Conservation (phyloP, 2,329 filamentous ascomycete species). For the Ceratocystis colombiana region DNA sequence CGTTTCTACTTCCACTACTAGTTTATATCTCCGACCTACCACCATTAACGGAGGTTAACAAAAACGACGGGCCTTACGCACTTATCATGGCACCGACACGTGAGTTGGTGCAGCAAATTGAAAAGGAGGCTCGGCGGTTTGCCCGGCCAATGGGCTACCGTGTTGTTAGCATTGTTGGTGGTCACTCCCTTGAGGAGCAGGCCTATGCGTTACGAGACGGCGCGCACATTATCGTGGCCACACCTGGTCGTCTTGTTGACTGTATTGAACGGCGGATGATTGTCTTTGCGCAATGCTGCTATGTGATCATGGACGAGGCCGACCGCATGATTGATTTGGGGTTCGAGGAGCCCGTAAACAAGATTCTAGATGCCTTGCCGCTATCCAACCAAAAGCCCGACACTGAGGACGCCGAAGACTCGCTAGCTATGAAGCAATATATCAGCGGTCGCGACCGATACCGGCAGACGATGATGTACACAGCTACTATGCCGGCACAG, state of each 20-base stretch:
- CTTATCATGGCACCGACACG: conserved; percentile 93
- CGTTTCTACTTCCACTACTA: conserved; percentile 82
- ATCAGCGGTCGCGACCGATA: conserved; percentile 69
- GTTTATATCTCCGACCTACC: conserved; percentile 91
- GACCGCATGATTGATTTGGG: conserved; percentile 98
- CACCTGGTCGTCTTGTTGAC: conserved; percentile 89
- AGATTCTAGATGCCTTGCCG: conserved; percentile 88
- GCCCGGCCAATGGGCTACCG: conserved; percentile 83
- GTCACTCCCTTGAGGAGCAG: conserved; percentile 89
- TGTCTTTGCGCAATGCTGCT: conserved; percentile 92
- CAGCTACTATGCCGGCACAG: conserved; percentile 86
- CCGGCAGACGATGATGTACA: conserved; percentile 99
- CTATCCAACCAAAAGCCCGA: conserved; percentile 93
- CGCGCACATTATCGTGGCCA: conserved; percentile 97
- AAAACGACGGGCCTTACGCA: conserved; percentile 93
- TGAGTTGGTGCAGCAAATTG: conserved; percentile 95
- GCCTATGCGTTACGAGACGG: conserved; percentile 81
- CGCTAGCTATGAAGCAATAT: conserved; percentile 70
- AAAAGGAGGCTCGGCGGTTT: conserved; percentile 87
- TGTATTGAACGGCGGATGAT: conserved; percentile 89
- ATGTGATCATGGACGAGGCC: conserved; percentile 98
- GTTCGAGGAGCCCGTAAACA: conserved; percentile 95
- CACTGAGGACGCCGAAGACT: conserved; percentile 79
- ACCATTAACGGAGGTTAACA: conserved; percentile 70
- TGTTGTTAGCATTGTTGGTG: conserved; percentile 95